Base-by-base conservation (phyloP, 768 basidiomycete species). In the Glaciozyma antarctica region DNA sequence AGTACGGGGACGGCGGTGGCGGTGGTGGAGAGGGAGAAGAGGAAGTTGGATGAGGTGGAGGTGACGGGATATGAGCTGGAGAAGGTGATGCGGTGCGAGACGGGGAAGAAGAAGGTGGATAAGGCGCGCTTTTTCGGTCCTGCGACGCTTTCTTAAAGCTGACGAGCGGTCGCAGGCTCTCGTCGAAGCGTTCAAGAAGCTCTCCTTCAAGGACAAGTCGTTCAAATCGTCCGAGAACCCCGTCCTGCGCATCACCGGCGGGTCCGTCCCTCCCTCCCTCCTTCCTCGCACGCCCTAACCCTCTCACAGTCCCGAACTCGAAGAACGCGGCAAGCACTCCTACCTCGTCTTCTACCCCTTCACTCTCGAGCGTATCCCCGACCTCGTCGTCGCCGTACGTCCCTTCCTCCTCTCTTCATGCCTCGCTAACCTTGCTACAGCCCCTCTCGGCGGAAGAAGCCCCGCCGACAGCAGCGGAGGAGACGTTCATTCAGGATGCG, bases 311-410 rank as follows among this genome's bases (percentile, higher is more conserved):
- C 69, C 69, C 32, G 69, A 70, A 19, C 60, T 70, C 60, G 65
- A 70, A 38, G 64, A 63, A 26, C 69, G 69, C 4, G 38, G 61
- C 30, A 58, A 65, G 41, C 60, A 51, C 0, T 44, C 52, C 19
- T 62, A 43, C 65, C 65, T 70, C 60, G 63, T 70, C 57, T 70
- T 70, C 61, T 64, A 70, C 61, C 69, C 69, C 0, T 65, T 70
- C 65, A 22, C 30, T 0, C 43, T 70, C 41, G 58, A 65, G 5
- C 58, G 55, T 41, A 30, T 61, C 12, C 22, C 60, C 9, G 28
- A 51, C 41, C 22, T 38, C 34, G 32, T 21, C 5, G 54, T 67
- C 43, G 61, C 62, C 24, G 53, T 45, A 8, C 15, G 51, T 47
- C 44, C 19, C 1, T 21, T n/a, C 12, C 6, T 51, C 19, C 26